Evolutionary conservation across 495 filamentous ascomycete genomes (phyloP), one percentile per base, ranked within the genome.

Genomic region (Daldinia bambusicola): DNA sequence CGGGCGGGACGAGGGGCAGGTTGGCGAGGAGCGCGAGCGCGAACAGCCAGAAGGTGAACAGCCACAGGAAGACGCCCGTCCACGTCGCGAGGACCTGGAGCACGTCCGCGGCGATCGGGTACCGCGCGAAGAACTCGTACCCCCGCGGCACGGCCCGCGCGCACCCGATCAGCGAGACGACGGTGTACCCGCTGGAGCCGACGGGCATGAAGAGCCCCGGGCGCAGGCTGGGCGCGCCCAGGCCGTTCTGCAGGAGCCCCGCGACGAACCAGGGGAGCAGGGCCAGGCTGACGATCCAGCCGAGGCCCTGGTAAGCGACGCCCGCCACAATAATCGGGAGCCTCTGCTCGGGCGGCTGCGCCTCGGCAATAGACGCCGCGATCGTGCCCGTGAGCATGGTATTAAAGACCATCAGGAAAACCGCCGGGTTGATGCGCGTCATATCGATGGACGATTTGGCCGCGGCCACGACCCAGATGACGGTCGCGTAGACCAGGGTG

Each of bases 11-110:
- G 4, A 63, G 18, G 82, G 80, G 2, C 79, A 80, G 32, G 86
- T 67, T 13, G 80, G 53, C 10, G 82, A 84, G 16, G 88, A 66
- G 18, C 12, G 55, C 63, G 20, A 57, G 77, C 48, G 75, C 76
- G 70, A 89, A 89, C 77, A 89, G 88, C 87, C 87, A 89, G 38
- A 89, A 79, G 13, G 82, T 82, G 12, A 89, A 75, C 0, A 82
- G 79, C 88, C 88, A 90, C 7, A 89, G 77, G 60, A 88, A 88
- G 6, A 86, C 82, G 0, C 78, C 85, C 0, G 78, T 62, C 75
- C 26, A 88, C 71, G 0, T 84, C 84, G 32, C 88, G 41, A 12
- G 85, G 72, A 48, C 83, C 77, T 14, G 88, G 61, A 57, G 84
- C 74, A 20, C 82, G 63, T 18, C 74, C 71, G 34, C 59, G 8